A percentile compares a stretch with the other conserved stretches of the same genome.
Evolutionary conservation across 2,329 filamentous ascomycete genomes (phyloP).

Genomic region (Nigrograna mackinnonii): DNA sequence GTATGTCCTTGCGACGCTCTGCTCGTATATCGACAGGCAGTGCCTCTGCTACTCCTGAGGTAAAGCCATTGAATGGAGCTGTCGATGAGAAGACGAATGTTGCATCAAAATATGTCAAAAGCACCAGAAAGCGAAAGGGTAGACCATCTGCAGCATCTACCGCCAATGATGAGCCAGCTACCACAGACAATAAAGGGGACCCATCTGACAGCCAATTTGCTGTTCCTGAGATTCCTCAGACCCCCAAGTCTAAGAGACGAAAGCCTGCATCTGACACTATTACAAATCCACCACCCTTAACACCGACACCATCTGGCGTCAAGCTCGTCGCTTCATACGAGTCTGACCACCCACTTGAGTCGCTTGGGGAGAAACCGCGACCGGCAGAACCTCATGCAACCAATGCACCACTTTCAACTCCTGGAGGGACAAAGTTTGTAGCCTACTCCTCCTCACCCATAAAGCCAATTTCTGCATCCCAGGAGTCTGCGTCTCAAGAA

Average conservation of each 20-base stretch:
- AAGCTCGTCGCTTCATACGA: slow-evolving; percentile 46
- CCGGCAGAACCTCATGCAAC: slow-evolving; percentile 67
- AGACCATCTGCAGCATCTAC: slow-evolving; percentile 9
- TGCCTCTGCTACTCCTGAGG: slow-evolving; percentile 18
- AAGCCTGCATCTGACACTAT: slow-evolving; percentile 20
- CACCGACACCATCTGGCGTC: slow-evolving; percentile 54
- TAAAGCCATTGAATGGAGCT: too few species aligned
- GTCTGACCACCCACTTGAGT: slow-evolving; percentile 27
- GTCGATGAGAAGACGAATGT: slow-evolving; percentile 12
- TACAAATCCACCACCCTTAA: slow-evolving; percentile 26
- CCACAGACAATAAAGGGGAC: slow-evolving; percentile 1
- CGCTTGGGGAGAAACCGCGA: slow-evolving; percentile 44
- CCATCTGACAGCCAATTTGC: slow-evolving; percentile 13
- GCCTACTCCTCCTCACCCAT: slow-evolving; percentile 45
- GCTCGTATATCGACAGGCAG: slow-evolving; percentile 46
- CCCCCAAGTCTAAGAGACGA: slow-evolving; percentile 34
- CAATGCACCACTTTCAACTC: slow-evolving; percentile 73
- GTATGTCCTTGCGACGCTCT: slow-evolving; percentile 59
- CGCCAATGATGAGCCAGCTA: background rate
- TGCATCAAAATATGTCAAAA: slow-evolving; percentile 12
- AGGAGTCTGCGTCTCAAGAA: slow-evolving; percentile 23
- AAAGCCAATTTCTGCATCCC: slow-evolving; percentile 48
- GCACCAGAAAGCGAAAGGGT: slow-evolving; percentile 28
- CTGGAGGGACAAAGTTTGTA: slow-evolving; percentile 67
- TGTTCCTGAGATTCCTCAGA: slow-evolving; percentile 22